Conservation (phyloP, 441 rosid species). For the Pelargonium fulgidum region DNA sequence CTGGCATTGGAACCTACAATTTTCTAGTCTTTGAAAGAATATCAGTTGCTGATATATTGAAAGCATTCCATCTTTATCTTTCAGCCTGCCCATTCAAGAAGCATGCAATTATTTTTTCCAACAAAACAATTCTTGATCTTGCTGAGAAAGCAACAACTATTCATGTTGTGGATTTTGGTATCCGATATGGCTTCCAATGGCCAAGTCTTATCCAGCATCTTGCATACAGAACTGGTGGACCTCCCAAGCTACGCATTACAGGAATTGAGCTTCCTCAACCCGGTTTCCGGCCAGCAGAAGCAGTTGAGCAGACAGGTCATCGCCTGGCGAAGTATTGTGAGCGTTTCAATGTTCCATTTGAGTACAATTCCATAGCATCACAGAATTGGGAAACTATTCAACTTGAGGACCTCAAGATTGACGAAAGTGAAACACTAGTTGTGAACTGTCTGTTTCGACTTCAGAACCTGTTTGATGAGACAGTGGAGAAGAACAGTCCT, state of each 20-base stretch:
- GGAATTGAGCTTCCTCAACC: conserved; percentile 6
- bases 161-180: conserved; percentile 74
- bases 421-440: conserved; percentile 44
- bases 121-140: conserved; percentile 35
- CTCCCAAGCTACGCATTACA: conserved; percentile 8
- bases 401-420: conserved; percentile 60
- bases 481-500: conserved; percentile 57
- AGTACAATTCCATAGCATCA: conserved; percentile 3
- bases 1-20: conserved; percentile 34
- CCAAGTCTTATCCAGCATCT: conserved; percentile 59
- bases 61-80: conserved; percentile 51
- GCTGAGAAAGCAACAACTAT: conserved; percentile 49
- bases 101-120: conserved; percentile 41
- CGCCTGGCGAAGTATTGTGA: conserved; percentile 2
- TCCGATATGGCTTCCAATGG: conserved; percentile 74
- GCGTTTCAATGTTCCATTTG: conserved; percentile 5
- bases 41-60: conserved; percentile 54
- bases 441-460: conserved; percentile 69
- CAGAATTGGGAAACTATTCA: conserved; percentile 60
- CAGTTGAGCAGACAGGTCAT: background rate
- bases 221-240: background rate
- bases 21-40: conserved; percentile 33
- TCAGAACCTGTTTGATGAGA: conserved; percentile 67
- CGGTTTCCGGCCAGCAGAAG: conserved; percentile 8
- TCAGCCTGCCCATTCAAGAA: conserved; percentile 49